Percentiles rank a stretch among this genome's conserved stretches.
Evolutionary conservation across 306 rosid species (phyloP).

Genomic region (Begonia loranthoides): DNA sequence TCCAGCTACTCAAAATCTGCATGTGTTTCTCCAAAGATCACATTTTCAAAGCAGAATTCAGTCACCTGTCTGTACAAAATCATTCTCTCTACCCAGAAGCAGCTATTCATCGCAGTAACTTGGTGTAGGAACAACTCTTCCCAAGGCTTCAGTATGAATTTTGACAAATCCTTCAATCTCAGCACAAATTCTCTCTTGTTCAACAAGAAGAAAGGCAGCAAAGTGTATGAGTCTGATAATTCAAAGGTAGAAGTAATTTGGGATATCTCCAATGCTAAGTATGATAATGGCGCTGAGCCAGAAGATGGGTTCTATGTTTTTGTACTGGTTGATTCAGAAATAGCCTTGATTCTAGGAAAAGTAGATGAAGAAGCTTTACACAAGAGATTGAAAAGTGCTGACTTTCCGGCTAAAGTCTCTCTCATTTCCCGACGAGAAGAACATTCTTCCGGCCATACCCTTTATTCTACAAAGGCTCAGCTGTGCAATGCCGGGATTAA

Average conservation of each 20-base stretch:
- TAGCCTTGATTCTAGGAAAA: conserved; percentile 44
- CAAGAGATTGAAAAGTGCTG: conserved; percentile 25
- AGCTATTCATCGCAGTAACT: conserved; percentile 34
- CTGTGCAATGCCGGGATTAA: conserved; percentile 40
- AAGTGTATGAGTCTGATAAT: conserved; percentile 30
- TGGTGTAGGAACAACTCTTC: conserved; percentile 51
- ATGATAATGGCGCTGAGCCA: conserved; percentile 66
- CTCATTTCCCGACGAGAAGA: conserved; percentile 45
- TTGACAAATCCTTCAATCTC: conserved; percentile 39
- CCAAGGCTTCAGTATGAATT: conserved; percentile 49
- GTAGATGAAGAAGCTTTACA: conserved; percentile 25
- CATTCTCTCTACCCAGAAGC: conserved; percentile 34
- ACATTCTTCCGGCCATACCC: conserved; percentile 45
- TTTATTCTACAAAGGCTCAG: conserved; percentile 57
- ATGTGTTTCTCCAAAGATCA: conserved; percentile 26
- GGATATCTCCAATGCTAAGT: conserved; percentile 70
- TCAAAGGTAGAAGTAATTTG: conserved; percentile 53
- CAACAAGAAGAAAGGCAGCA: conserved; percentile 66
- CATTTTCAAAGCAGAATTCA: conserved; percentile 50
- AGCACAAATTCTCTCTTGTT: conserved; percentile 56
- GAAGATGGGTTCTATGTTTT: conserved; percentile 46
- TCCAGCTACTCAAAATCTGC: conserved; percentile 56
- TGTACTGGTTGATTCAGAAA: conserved; percentile 42
- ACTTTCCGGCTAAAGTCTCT: conserved; percentile 19
- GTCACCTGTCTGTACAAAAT: conserved; percentile 53